Conservation (phyloP, 345 rosid genomes). For the Salix dunnii region DNA sequence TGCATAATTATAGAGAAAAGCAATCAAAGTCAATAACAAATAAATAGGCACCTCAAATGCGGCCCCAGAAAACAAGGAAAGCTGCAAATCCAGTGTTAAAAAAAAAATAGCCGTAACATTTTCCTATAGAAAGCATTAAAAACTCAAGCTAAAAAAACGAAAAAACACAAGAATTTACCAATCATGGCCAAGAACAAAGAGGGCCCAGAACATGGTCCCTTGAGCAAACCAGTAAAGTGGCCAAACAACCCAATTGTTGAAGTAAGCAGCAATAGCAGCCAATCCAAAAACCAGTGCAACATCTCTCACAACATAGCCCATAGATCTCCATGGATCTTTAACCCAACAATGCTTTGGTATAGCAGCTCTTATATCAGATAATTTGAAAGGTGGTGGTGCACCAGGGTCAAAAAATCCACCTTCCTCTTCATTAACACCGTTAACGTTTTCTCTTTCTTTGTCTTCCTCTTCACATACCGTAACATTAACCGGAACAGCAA, state of each 20-base stretch:
- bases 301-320: slow-evolving; percentile 79
- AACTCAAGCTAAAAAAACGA: not conserved
- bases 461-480: slow-evolving; percentile 21
- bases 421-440: slow-evolving; percentile 12
- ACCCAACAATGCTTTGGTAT: slow-evolving; percentile 97
- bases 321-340: slow-evolving; percentile 75
- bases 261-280: slow-evolving; percentile 68
- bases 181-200: slow-evolving; percentile 96
- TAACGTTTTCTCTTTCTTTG: slow-evolving; percentile 14
- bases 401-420: slow-evolving; percentile 40
- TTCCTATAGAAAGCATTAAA: not conserved
- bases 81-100: not conserved
- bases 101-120: not conserved
- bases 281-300: slow-evolving; percentile 59
- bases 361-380: slow-evolving; percentile 76
- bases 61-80: not conserved
- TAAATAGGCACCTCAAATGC: not conserved
- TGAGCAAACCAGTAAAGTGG: slow-evolving; percentile 89
- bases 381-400: slow-evolving; percentile 29
- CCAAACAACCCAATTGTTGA: slow-evolving; percentile 76
- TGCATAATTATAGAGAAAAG: slow-evolving; percentile 26
- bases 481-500: slow-evolving; percentile 42
- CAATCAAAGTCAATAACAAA: not conserved
- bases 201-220: slow-evolving; percentile 98
- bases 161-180: slow-evolving; percentile 41